Evolutionary conservation across 2,329 filamentous ascomycete species (phyloP).

Genomic region (Ilyonectria sp.): DNA sequence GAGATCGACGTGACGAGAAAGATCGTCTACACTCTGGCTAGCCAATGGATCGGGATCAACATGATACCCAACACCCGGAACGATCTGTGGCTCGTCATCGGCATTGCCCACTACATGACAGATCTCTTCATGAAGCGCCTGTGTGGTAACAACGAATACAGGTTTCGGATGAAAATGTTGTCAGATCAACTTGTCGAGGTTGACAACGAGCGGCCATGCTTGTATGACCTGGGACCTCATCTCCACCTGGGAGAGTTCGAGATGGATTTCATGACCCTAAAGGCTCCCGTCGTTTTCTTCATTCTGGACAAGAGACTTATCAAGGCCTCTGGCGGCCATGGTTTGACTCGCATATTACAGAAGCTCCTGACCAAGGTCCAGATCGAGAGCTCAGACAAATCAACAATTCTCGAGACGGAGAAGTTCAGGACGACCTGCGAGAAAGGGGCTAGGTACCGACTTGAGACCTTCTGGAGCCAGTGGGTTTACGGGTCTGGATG

Average conservation of each 20-base stretch:
- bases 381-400: conserved; percentile 71
- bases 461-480: conserved; percentile 93
- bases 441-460: conserved; percentile 86
- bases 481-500: conserved; percentile 94
- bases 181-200: conserved; percentile 86
- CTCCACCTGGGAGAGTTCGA: conserved; percentile 89
- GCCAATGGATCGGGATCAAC: conserved; percentile 95
- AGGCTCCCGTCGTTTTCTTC: conserved; percentile 91
- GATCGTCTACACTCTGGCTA: conserved; percentile 87
- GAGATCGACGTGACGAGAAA: conserved; percentile 86
- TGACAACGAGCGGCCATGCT: conserved; percentile 85
- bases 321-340: conserved; percentile 86
- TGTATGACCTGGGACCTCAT: conserved; percentile 84
- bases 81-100: conserved; percentile 92
- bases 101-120: conserved; percentile 94
- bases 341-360: conserved; percentile 87
- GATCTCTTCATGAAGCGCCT: conserved; percentile 92
- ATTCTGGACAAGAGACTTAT: conserved; percentile 93
- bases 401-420: conserved; percentile 81
- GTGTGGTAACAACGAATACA: conserved; percentile 94
- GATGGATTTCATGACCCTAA: conserved; percentile 90
- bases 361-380: conserved; percentile 90
- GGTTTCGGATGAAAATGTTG: conserved; percentile 88
- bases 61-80: conserved; percentile 85
- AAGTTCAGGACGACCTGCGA: conserved; percentile 89